Conservation (phyloP, 768 basidiomycete genomes). For the Boletus pseudopeckii region DNA sequence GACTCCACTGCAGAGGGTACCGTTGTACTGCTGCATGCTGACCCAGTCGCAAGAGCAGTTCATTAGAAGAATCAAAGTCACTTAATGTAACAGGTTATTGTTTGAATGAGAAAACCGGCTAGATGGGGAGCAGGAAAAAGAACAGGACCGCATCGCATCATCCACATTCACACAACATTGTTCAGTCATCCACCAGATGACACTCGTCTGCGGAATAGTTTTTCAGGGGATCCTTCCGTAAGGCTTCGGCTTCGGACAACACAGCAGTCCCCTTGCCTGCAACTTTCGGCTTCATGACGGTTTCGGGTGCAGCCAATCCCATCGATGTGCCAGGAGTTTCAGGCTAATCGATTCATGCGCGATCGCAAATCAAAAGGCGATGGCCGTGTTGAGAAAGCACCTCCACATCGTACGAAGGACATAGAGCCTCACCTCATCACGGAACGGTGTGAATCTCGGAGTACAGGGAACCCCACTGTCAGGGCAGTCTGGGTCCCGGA, state of each 20-base stretch:
- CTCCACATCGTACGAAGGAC: conserved; percentile 2
- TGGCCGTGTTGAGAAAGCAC: conserved; percentile 3
- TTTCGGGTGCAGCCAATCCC: conserved; percentile 40
- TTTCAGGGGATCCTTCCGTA: conserved; percentile 77
- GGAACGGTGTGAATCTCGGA: conserved; percentile 67
- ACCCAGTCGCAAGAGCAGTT: not conserved
- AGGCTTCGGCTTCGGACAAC: conserved; percentile 69
- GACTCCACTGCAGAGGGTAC: too few species aligned
- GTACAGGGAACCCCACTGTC: conserved; percentile 39
- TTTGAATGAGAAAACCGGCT: not conserved
- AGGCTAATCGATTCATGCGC: conserved; percentile 15
- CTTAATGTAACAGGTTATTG: conserved; percentile 1
- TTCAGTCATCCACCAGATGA: conserved; percentile 23
- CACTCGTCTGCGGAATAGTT: conserved; percentile 50
- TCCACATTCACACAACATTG: not conserved
- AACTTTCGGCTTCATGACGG: conserved; percentile 67
- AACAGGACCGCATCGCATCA: not conserved
- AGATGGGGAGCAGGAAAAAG: conserved; percentile 17
- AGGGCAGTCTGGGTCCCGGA: conserved; percentile 34
- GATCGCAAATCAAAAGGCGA: not conserved
- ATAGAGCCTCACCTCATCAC: conserved; percentile 56
- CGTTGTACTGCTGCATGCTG: not conserved
- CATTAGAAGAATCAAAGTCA: conserved; percentile 1
- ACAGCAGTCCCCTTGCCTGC: conserved; percentile 40
- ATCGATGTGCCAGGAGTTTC: conserved; percentile 24